Evolutionary conservation across 176 grass and related monocot genomes (phyloP), one percentile per base, ranked within the genome.

Genomic region (Cenchrus purpureus): DNA sequence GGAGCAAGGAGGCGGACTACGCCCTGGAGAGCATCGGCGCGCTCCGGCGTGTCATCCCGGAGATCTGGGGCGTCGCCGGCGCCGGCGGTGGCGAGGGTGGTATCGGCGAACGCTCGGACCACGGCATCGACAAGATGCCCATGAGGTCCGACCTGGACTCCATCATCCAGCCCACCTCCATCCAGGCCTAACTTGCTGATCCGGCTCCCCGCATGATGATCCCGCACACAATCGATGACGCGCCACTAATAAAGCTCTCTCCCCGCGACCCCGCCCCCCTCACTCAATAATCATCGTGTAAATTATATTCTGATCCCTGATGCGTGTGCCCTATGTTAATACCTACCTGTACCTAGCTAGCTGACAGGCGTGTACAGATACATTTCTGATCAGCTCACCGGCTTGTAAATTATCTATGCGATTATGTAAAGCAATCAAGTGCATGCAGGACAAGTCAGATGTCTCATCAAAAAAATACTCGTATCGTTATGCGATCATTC

Each of bases 1-100:
- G 91, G 86, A 94, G 89, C 45, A 93, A 92, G 51, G 96, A 91
- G 4, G 86, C 89, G 1, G 96, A 95, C 78, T 98, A 95, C 77
- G 89, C 88, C 3, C 29, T 98, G 19, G 89, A 95, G 51, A 87
- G 17, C 87, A 90, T 98, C 77, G 55, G 85, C 77, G 48, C 59
- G 49, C 72, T 98, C 71, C 77, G 75, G 15, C 91, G 85, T 34
- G 86, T 56, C 32, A 77, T 98, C 71, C 91, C 96, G 80, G 96
- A 93, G 83, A 89, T 98, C 19, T 95, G 96, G 93, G 79, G 80
- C 50, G 80, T 22, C 79, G 59, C 8, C 52, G 72, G 15, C 34
- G 71, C 10, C 78, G 64, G 12, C 50, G 22, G 22, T 25, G 22
- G 22, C 22, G 79, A 55, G 34, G 53, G 52, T 40, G 37, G 2